Evolutionary conservation across 495 filamentous ascomycete species (phyloP), one percentile per base, ranked within the genome.

Genomic region (Paragyromitra xinjiangensis): DNA sequence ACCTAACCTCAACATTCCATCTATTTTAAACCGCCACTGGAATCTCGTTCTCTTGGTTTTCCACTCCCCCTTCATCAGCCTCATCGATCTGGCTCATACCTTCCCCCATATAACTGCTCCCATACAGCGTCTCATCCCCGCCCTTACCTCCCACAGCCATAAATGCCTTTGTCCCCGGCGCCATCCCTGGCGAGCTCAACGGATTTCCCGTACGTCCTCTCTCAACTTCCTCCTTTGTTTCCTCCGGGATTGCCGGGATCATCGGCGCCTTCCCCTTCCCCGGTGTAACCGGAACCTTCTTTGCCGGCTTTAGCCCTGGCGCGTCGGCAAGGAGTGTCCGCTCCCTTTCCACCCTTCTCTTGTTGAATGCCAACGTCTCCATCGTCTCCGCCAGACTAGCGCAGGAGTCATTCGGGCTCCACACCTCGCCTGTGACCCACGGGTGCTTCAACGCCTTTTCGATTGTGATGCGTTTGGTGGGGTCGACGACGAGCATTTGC

Each of bases 401-500:
- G n/a, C 93, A 97, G 83, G 94, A 97, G 82, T 98, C 96, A 53
- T 88, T 89, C 6, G 88, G 85, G 64, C 87, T 87, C 37, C 90
- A 74, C 7, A 81, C 83, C 42, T 85, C 84, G 29, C 85, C 81
- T 1, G 89, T 93, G 48, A 93, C 87, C 96, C 96, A 99, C 0
- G 94, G 94, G 83, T 99, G 95, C 67, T 93, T 87, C 6, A 98
- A 88, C 81, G 95, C 98, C 81, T 94, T 89, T 62, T 97, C 94
- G 69, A 98, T 89, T 0, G 92, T 95, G 82, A 92, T 94, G 40
- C 96, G 89, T 82, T 91, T 88, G 39, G 94, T 89, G 16, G 92
- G 90, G 75, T 97, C 90, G 16, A 97, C 94, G 0, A 91, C 91
- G 40, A 99, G 88, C 96, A 99, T 99, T 40, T 88, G 87, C 82